Base-by-base conservation (phyloP, 352 stramenopile species). In the Globisporangium yorkense region DNA sequence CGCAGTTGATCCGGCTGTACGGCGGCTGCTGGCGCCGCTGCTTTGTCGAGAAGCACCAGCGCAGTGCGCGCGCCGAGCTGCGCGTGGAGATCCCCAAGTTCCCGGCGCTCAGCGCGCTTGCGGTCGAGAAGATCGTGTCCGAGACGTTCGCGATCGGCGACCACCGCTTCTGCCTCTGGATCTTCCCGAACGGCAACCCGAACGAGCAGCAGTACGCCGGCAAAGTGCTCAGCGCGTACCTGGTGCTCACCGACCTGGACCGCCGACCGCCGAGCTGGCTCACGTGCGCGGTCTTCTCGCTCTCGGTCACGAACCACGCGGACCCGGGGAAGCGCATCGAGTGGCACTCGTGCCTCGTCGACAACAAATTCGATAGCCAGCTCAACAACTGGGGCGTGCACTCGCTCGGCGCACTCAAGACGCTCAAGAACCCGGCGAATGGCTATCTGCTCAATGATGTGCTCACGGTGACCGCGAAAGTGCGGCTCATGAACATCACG, bases 361-460 rank as follows among this genome's bases (percentile, higher is more conserved):
- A 93, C 70, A 93, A 91, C 72, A 89, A 89, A 57, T 93, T 93
- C 49, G 70, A 89, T 67, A 64, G 52, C 18, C 56, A 82, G 39
- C 69, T 93, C 20, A 87, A 87, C 67, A 91, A 91, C 60, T 93
- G 84, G 81, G 81, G 79, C 33, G 83, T 93, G 27, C 84, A 93
- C 54, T 89, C 81, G 20, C 70, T 92, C 3, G 80, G 82, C 4
- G 68, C 75, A 6, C 70, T 92, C 15, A 63, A 65, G 21, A 75
- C 67, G 56, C 67, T 93, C 27, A 74, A 68, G 20, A 71, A 87
- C 63, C 74, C 75, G 27, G 61, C 69, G 31, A 79, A 71, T 39
- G 81, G 80, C 10, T 91, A 77, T 35, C 55, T 91, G 13, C 57
- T 47, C 5, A 65, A 71, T 29, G 70, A 80, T 27, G 70, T 70